A percentile compares a stretch with the other conserved stretches of the same genome.
These are phyloP conservation scores for Debaryomyces hansenii DNA, from an alignment of 805 yeast genomes.

Conservation along the genomic window DNA sequence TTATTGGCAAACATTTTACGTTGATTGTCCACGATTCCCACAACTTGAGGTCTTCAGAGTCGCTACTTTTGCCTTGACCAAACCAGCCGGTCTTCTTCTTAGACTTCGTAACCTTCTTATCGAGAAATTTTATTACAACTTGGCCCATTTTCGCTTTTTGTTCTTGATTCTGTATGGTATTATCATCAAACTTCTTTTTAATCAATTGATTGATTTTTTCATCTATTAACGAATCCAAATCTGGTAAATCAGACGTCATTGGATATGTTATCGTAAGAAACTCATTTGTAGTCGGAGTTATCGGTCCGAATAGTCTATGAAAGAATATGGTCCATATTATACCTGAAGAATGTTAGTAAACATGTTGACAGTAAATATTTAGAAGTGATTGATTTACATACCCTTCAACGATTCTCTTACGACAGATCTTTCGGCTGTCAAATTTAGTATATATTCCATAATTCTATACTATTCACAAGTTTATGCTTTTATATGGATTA, in stretches of 20 bases:
- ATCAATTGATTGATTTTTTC: conserved; percentile 33
- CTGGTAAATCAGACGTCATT: conserved; percentile 44
- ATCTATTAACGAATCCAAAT: conserved; percentile 47
- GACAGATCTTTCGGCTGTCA: conserved; percentile 53
- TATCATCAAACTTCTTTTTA: conserved; percentile 23
- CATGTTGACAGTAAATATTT: neutral
- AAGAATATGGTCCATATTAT: conserved; percentile 68
- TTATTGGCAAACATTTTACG: conserved; percentile 43
- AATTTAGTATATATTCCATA: conserved; percentile 48
- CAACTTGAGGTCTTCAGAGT: conserved; percentile 40
- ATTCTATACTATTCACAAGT: neutral
- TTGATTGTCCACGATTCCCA: conserved; percentile 76
- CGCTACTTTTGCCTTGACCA: conserved; percentile 31
- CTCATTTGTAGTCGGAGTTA: conserved; percentile 55
- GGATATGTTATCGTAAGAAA: conserved; percentile 63
- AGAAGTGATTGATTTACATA: conserved; percentile 19
- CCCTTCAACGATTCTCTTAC: conserved; percentile 57
- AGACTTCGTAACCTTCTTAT: conserved; percentile 34
- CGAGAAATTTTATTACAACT: conserved; percentile 38
- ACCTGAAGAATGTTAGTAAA: conserved; percentile 31
- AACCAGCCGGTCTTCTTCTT: conserved; percentile 57
- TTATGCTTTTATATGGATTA: neutral
- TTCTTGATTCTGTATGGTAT: conserved; percentile 4
- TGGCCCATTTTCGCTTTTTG: conserved; percentile 24
- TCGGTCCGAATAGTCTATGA: conserved; percentile 65